Evolutionary conservation across 805 yeast species (phyloP).

Genomic region (Kodamaea hsintzibuensis): DNA sequence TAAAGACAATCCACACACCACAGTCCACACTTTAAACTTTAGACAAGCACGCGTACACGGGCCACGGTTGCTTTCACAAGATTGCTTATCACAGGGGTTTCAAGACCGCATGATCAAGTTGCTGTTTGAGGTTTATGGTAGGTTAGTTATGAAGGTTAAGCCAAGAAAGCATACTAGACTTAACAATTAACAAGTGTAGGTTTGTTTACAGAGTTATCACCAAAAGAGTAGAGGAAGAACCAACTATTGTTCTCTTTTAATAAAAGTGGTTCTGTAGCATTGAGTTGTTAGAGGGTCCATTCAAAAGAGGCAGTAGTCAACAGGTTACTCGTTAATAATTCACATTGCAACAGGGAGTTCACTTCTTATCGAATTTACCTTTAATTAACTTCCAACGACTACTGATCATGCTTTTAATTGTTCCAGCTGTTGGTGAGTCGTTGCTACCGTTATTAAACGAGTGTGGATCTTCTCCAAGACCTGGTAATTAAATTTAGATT

Average conservation of each 20-base stretch:
- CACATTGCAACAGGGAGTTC: no score
- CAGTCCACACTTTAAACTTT: not conserved
- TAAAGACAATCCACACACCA: not conserved
- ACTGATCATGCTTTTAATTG: not conserved
- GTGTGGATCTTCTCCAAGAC: not conserved
- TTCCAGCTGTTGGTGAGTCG: not conserved
- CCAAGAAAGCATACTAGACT: no score
- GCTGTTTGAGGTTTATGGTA: not conserved
- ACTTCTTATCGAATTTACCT: no score
- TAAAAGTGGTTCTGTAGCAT: no score
- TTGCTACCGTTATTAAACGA: not conserved
- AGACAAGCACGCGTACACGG: not conserved
- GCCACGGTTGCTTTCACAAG: not conserved
- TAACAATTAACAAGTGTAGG: no score
- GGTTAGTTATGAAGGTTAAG: not conserved
- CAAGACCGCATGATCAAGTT: not conserved
- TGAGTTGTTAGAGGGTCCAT: no score
- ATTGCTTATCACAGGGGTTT: not conserved
- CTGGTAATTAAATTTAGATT: not conserved
- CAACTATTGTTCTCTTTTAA: no score
- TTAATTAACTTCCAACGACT: no score
- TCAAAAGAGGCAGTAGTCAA: no score
- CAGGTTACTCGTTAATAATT: no score
- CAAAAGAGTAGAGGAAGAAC: no score
- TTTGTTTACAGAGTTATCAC: no score